Conservation (phyloP, 2,329 filamentous ascomycete species). For the Calonectria multiphialidica region DNA sequence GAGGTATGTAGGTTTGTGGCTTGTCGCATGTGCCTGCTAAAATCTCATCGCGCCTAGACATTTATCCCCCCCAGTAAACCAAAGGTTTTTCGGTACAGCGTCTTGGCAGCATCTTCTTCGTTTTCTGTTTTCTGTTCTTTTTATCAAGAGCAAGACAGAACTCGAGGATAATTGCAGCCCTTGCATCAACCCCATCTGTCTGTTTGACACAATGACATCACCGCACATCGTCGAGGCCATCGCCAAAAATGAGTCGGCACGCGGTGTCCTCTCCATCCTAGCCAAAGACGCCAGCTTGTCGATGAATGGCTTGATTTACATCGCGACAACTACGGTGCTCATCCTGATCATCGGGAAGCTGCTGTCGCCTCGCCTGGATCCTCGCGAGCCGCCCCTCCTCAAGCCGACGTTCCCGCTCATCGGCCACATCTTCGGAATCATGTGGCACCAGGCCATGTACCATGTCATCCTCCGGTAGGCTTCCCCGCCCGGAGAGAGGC, state of each 20-base stretch:
- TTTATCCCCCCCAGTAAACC: too few species aligned
- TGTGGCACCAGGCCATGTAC: conserved; percentile 9
- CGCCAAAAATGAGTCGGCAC: neutral
- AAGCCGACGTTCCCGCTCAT: conserved; percentile 9
- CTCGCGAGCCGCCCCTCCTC: conserved; percentile 10
- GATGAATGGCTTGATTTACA: neutral
- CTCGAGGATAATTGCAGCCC: too few species aligned
- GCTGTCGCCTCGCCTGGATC: neutral
- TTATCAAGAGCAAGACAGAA: too few species aligned
- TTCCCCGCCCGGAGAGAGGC: neutral
- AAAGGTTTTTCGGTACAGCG: too few species aligned
- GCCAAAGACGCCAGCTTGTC: neutral
- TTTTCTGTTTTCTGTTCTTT: too few species aligned
- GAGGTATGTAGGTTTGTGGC: too few species aligned
- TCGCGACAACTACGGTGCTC: neutral
- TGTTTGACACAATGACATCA: neutral
- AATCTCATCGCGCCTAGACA: too few species aligned
- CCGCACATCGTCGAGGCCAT: neutral
- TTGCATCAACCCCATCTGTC: neutral
- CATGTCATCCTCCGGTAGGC: conserved; percentile 8
- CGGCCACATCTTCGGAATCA: conserved; percentile 8
- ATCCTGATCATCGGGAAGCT: neutral
- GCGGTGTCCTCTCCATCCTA: neutral
- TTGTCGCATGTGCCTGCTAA: too few species aligned
- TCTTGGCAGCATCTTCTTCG: too few species aligned